A percentile compares a stretch with the other conserved stretches of the same genome.
Conservation (phyloP, 2,329 filamentous ascomycete genomes). For the Cryphonectria nitschkei region DNA sequence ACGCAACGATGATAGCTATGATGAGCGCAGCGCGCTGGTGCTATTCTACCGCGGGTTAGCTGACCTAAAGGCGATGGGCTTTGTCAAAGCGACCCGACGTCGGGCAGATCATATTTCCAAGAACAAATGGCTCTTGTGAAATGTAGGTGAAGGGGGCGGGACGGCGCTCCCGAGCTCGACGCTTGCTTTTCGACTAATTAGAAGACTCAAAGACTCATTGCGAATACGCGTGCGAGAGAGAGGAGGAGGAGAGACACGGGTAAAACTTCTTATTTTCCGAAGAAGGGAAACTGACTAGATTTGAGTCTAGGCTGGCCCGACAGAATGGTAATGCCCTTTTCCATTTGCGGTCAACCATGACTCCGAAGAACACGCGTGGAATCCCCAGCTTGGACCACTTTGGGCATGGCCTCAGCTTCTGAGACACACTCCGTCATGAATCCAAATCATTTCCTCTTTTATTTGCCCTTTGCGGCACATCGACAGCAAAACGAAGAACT, state of each 20-base stretch:
- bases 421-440: slow-evolving; percentile 6
- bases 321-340: slow-evolving; percentile 7
- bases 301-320: slow-evolving; percentile 6
- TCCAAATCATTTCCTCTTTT: background rate
- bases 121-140: slow-evolving; percentile 71
- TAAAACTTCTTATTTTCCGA: background rate
- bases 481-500: background rate
- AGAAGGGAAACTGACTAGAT: background rate
- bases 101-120: slow-evolving; percentile 93
- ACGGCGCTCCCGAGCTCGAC: slow-evolving; percentile 7
- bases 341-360: slow-evolving; percentile 11
- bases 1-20: slow-evolving; percentile 42
- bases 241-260: background rate
- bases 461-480: background rate
- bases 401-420: background rate
- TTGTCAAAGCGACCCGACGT: slow-evolving; percentile 87
- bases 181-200: slow-evolving; percentile 11
- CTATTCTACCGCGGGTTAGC: slow-evolving; percentile 85
- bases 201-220: slow-evolving; percentile 5
- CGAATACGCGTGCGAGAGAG: background rate
- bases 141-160: background rate
- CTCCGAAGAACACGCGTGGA: background rate
- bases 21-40: slow-evolving; percentile 65
- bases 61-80: slow-evolving; percentile 82
- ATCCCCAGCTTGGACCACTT: background rate